A percentile compares a stretch with the other conserved stretches of the same genome.
Conservation (phyloP, 306 rosid species). For the Begonia masoniana region DNA sequence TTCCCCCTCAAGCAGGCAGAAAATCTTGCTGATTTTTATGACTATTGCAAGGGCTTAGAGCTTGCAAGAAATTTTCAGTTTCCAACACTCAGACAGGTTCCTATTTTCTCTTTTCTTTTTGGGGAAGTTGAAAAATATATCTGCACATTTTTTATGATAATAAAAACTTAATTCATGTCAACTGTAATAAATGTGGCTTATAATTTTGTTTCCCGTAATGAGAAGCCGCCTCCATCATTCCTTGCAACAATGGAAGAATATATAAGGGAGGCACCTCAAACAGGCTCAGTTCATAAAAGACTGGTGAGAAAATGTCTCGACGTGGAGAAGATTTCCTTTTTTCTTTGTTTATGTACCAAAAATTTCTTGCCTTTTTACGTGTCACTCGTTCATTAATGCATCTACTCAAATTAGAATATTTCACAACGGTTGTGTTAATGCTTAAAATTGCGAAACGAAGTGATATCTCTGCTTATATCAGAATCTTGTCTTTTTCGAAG, state of each 20-base stretch:
- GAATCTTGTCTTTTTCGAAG: no score
- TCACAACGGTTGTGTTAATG: no score
- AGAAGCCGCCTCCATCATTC: slow-evolving; percentile 88
- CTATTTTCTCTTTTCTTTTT: slow-evolving; percentile 1
- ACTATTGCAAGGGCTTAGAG: slow-evolving; percentile 74
- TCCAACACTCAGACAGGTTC: slow-evolving; percentile 86
- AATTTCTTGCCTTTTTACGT: no score
- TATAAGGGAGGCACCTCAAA: slow-evolving; percentile 63
- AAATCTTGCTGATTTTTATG: slow-evolving; percentile 68
- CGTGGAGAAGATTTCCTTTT: background rate
- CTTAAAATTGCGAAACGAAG: no score
- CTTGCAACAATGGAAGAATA: slow-evolving; percentile 27
- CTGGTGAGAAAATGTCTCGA: slow-evolving; percentile 41
- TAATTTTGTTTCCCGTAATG: slow-evolving; percentile 13
- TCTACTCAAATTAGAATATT: no score
- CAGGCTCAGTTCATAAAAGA: slow-evolving; percentile 40
- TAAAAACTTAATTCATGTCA: background rate
- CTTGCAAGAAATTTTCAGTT: slow-evolving; percentile 82
- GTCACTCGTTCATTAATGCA: no score
- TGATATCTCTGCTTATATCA: no score
- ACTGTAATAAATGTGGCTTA: slow-evolving; percentile 10
- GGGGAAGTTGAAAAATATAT: background rate
- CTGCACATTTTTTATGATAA: background rate
- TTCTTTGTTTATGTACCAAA: background rate
- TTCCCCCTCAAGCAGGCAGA: slow-evolving; percentile 64